Conservation (phyloP, 129 eudicot genomes). For the Flaveria ramosissima region DNA sequence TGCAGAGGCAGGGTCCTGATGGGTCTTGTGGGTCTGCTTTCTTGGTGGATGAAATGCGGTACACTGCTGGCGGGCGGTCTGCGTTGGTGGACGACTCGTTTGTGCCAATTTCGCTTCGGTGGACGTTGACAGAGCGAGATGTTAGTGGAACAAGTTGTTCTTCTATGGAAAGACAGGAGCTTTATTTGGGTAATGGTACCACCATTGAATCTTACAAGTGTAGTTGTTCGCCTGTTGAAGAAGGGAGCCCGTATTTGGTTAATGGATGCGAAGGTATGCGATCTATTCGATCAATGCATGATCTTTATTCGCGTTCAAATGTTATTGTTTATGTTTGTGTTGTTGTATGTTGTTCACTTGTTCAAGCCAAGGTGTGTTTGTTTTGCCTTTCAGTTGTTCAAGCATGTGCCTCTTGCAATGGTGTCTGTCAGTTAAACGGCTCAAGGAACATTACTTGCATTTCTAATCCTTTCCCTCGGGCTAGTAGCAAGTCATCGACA, state of each 20-base stretch:
- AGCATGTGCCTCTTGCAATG: slow-evolving; percentile 8
- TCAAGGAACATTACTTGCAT: slow-evolving; percentile 7
- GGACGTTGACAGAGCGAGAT: slow-evolving; percentile 15
- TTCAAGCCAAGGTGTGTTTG: neutral
- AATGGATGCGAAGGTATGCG: slow-evolving; percentile 34
- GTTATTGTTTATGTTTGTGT: slow-evolving; percentile 1
- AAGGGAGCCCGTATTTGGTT: slow-evolving; percentile 34
- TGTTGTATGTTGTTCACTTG: neutral
- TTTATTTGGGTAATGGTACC: slow-evolving; percentile 28
- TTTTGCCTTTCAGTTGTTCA: slow-evolving; percentile 24
- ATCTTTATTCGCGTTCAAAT: neutral
- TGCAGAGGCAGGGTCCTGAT: neutral
- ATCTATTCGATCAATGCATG: neutral
- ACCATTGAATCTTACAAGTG: slow-evolving; percentile 5
- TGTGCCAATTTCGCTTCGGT: slow-evolving; percentile 31
- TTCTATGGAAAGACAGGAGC: neutral
- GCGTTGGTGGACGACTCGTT: neutral
- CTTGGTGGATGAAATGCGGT: slow-evolving; percentile 20
- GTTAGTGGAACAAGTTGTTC: slow-evolving; percentile 6
- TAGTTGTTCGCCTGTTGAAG: slow-evolving; percentile 12
- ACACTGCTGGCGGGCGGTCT: neutral
- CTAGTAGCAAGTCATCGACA: slow-evolving; percentile 13
- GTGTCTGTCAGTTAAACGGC: neutral
- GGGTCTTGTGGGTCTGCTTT: slow-evolving; percentile 33
- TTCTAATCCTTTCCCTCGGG: neutral